Conservation (phyloP, 441 rosid species). For the Populus trichocarpa region DNA sequence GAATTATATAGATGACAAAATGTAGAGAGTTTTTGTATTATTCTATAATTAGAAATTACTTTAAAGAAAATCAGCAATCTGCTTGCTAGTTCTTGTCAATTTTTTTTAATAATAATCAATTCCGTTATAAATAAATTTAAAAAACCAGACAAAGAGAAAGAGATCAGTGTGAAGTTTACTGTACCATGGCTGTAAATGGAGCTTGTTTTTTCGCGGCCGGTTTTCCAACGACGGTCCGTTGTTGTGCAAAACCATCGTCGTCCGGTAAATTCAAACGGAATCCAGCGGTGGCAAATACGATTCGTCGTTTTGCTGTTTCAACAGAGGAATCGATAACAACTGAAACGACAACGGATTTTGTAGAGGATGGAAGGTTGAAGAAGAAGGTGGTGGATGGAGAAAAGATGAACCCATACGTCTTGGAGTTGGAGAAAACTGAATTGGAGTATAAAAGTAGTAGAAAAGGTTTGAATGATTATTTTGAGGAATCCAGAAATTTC, state of each 20-base stretch:
- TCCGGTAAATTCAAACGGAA: slow-evolving; percentile 1
- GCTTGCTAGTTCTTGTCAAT: no score
- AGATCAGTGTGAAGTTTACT: neutral
- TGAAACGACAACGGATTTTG: neutral
- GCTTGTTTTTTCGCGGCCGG: neutral
- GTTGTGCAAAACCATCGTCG: neutral
- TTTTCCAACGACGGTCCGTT: slow-evolving; percentile 3
- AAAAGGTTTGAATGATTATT: slow-evolving; percentile 46
- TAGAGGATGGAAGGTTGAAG: slow-evolving; percentile 1
- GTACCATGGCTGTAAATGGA: slow-evolving; percentile 14
- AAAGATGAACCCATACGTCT: neutral
- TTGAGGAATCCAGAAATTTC: slow-evolving; percentile 40
- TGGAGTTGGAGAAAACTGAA: slow-evolving; percentile 14
- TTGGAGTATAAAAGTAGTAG: slow-evolving; percentile 11
- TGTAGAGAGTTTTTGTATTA: no score
- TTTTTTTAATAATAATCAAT: neutral
- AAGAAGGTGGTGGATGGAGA: neutral
- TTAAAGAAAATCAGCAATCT: no score
- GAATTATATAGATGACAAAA: no score
- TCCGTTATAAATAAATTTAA: neutral
- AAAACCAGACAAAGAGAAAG: neutral
- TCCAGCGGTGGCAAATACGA: neutral
- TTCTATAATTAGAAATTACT: no score
- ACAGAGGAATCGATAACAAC: slow-evolving; percentile 5
- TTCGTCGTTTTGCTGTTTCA: slow-evolving; percentile 3